Base-by-base conservation (phyloP, 2,329 filamentous ascomycete species). In the Trichoderma sp. region DNA sequence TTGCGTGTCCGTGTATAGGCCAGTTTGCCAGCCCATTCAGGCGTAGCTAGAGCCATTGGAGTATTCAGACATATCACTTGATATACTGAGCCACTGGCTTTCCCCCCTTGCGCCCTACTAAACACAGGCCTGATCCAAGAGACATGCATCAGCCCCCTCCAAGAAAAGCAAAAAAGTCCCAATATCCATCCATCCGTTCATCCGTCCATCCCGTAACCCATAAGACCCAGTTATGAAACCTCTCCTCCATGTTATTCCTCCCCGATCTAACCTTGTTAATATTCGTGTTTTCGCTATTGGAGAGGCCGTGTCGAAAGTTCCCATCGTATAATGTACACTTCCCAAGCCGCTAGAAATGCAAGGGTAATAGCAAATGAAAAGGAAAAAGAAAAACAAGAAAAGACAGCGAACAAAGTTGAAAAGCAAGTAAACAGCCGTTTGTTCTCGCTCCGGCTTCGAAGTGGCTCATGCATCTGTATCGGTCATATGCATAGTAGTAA, bases 301-400 rank as follows among this genome's bases (percentile, higher is more conserved):
- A 68, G 17, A 68, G 58, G 57, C 70, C 32, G 36, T 47, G 30
- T 26, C 57, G 43, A 39, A 47, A 57, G 28, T 28, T 43, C 47
- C 28, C 43, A 9, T 64, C 34, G 58, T 61, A 36, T 71, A 68
- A 26, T 68, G 12, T 68, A 71, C 64, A 71, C 13, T 63, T 50
- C 28, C 32, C 64, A 64, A 47, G 32, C 57, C 64, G 58, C 57
- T 30, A 55, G 15, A 61, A 64, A 43, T 65, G 50, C 43, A 65
- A 66, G 50, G 73, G 71, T 28, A 28, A 23, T 28, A 39, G 9
- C 15, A 28, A 67, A 39, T 6, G 17, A 23, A 57, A 68, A 47
- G 6, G 20, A 23, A 63, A 43, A 69, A 50, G 34, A 12, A 32
- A 8, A 70, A 13, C 32, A 32, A 57, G 20, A 20, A 39, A 47